Conservation (phyloP, 1,139 yeast species). For the Protomyces inouyei region DNA sequence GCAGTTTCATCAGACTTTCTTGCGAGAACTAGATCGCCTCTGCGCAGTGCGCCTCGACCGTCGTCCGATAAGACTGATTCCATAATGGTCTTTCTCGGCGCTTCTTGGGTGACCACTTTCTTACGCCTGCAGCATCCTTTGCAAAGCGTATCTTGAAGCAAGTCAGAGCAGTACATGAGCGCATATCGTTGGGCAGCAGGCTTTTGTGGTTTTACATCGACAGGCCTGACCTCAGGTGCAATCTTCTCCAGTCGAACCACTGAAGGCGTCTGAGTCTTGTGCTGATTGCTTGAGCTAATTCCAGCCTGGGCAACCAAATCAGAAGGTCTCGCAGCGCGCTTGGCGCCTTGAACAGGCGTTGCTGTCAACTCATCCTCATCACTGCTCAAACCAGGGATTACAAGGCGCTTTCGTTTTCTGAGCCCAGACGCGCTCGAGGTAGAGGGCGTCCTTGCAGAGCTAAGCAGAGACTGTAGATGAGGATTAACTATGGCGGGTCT, state of each 20-base stretch:
- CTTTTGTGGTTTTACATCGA: no score
- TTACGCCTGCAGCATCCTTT: not conserved
- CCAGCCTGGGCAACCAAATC: no score
- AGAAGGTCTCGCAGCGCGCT: no score
- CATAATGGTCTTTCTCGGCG: not conserved
- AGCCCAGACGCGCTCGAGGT: not conserved
- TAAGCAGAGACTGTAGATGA: not conserved
- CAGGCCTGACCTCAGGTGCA: no score
- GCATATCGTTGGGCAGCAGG: no score
- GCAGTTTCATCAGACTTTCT: not conserved
- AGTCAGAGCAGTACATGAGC: no score
- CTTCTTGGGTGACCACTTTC: not conserved
- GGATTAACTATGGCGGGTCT: no score
- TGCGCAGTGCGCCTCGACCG: not conserved
- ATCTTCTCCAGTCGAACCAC: no score
- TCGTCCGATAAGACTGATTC: not conserved
- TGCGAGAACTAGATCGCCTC: not conserved
- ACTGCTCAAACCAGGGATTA: not conserved
- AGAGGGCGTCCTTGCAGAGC: not conserved
- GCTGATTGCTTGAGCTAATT: no score
- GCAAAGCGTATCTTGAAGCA: not conserved
- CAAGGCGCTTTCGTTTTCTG: not conserved
- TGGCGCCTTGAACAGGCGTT: not conserved
- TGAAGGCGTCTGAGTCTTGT: no score
- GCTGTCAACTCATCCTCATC: slow-evolving; percentile 1